Evolutionary conservation across 225 moss, liverwort and hornwort genomes (phyloP).

Genomic region (Sphagnum tenellum): DNA sequence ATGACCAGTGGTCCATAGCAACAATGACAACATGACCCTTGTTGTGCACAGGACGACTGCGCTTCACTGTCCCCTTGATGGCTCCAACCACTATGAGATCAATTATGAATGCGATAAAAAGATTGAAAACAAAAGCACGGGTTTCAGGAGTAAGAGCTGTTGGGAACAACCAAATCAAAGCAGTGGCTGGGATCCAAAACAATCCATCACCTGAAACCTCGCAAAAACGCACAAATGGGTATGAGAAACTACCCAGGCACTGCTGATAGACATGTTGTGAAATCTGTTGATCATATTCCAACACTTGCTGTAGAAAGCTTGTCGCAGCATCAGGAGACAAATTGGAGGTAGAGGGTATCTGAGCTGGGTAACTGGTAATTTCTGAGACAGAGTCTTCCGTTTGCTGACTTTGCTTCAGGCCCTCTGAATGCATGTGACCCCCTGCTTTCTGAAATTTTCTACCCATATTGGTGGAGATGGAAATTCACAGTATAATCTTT

Average conservation of each 20-base stretch:
- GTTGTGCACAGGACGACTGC: slow-evolving; percentile 54
- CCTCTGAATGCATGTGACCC: no score
- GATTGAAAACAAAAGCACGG: slow-evolving; percentile 51
- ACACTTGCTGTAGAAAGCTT: slow-evolving; percentile 9
- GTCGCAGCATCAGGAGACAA: neutral
- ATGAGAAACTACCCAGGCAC: slow-evolving; percentile 22
- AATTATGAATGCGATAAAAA: slow-evolving; percentile 53
- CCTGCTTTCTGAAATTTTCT: no score
- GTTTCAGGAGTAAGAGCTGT: slow-evolving; percentile 24
- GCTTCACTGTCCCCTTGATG: slow-evolving; percentile 34
- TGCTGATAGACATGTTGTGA: slow-evolving; percentile 48
- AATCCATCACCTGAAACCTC: slow-evolving; percentile 61
- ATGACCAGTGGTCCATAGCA: slow-evolving; percentile 57
- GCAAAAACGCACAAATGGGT: slow-evolving; percentile 22
- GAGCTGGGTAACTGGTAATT: no score
- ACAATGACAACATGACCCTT: slow-evolving; percentile 41
- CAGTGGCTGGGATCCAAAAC: slow-evolving; percentile 48
- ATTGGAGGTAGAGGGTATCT: no score
- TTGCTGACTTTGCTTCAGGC: no score
- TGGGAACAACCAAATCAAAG: slow-evolving; percentile 55
- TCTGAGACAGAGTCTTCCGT: no score
- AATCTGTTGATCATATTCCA: slow-evolving; percentile 38
- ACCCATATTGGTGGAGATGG: no score
- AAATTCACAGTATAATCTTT: no score
- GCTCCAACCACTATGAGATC: slow-evolving; percentile 48